phyloP scores from a whole-genome alignment of 768 basidiomycete species.

The Mycena haematopus region DNA sequence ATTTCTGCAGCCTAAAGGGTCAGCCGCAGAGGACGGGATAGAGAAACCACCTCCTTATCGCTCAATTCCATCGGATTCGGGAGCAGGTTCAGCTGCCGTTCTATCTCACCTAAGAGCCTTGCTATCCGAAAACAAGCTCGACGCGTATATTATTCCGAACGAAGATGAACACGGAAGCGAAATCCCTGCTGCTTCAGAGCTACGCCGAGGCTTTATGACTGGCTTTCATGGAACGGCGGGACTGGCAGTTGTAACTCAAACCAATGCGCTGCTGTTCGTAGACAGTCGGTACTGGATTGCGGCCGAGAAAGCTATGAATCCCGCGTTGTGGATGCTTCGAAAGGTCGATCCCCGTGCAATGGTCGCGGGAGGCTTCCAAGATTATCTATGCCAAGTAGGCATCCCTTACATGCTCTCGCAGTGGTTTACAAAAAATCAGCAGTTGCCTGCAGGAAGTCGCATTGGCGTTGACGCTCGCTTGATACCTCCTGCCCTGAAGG shows the following conservation, averaged over 20 bases:
- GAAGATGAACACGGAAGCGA: conserved; percentile 66
- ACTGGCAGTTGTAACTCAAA: conserved; percentile 56
- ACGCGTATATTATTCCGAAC: conserved; percentile 47
- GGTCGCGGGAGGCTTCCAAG: conserved; percentile 29
- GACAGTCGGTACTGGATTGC: conserved; percentile 69
- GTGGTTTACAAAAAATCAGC: neutral
- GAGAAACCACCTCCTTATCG: conserved; percentile 16
- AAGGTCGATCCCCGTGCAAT: conserved; percentile 28
- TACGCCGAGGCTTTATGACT: conserved; percentile 61
- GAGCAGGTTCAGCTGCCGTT: conserved; percentile 22
- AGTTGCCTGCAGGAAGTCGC: conserved; percentile 34
- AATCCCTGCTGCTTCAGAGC: conserved; percentile 59
- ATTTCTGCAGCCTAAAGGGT: neutral
- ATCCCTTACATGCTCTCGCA: neutral
- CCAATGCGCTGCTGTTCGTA: conserved; percentile 56
- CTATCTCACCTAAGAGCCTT: conserved; percentile 20
- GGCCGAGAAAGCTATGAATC: conserved; percentile 56
- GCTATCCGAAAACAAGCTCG: conserved; percentile 29
- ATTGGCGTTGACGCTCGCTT: conserved; percentile 68
- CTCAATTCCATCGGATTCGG: conserved; percentile 12
- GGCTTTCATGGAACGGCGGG: conserved; percentile 64
- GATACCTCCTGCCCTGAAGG: conserved; percentile 54
- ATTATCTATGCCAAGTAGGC: conserved; percentile 26
- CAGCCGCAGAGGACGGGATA: neutral
- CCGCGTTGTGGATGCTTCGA: conserved; percentile 19